Evolutionary conservation across 202 grass and related monocot genomes (phyloP), one percentile per base, ranked within the genome.

Genomic region (Bolboschoenoplectus hybrid): DNA sequence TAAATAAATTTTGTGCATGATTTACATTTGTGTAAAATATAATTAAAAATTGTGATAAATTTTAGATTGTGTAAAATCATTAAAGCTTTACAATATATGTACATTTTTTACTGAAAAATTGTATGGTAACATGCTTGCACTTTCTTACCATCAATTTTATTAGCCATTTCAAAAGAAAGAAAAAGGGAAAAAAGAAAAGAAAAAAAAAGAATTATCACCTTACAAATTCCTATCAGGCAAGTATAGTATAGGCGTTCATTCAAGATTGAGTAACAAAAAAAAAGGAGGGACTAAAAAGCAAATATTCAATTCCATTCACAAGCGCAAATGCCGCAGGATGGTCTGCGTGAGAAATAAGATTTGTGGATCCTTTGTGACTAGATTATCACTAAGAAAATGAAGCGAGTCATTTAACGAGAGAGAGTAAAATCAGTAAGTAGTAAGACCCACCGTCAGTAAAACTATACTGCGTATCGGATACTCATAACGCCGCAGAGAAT

Each of bases 261-360:
- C 32, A 78, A 56, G 47, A 84, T 52, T 84, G n/a, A 57, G 34
- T 14, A 58, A 71, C 38, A 17, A 26, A 26, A 26, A 26, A 26
- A 71, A 82, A 6, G 5, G 43, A 71, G 38, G 65, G 65, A 46
- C 66, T 71, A 19, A 71, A 57, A 40, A 8, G 82, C 19, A 84
- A 68, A 71, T 40, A n/a, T 40, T 36, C 2, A 53, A 56, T 38
- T 78, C 75, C 82, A 41, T 65, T 87, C 81, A 68, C 92, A 90
- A 94, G 88, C 92, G 78, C 80, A 67, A 87, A 88, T 88, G 79
- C 71, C 86, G 91, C 85, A 87, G 86, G 73, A 20, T 85, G 81
- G 86, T 84, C 64, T 85, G 26, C 80, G 16, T 63, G 17, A 57
- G 36, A 67, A 62, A 88, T 36, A 78, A 65, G 52, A 62, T 36